Conservation (phyloP, 768 basidiomycete species). For the Mycena alexandri region DNA sequence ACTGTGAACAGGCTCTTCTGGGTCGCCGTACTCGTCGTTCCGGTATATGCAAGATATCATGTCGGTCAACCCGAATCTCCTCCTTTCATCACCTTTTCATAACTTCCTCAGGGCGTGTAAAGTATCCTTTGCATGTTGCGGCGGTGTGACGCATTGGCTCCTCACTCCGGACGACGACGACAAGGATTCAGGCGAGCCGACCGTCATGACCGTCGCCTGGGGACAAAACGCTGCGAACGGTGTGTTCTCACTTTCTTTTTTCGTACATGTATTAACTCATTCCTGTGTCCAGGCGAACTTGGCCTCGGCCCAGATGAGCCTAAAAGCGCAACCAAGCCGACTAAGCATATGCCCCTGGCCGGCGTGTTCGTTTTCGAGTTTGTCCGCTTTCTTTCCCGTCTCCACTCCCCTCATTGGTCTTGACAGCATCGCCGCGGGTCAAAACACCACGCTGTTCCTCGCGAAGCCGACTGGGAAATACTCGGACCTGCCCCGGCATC, state of each 20-base stretch:
- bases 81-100: constrained; percentile 22
- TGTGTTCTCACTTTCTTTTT: constrained; percentile 41
- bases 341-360: constrained; percentile 73
- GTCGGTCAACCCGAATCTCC: constrained; percentile 53
- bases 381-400: constrained; percentile 40
- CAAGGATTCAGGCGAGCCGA: constrained; percentile 43
- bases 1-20: constrained; percentile 77
- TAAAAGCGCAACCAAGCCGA: constrained; percentile 90
- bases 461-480: constrained; percentile 80
- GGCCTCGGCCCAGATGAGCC: constrained; percentile 84
- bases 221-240: constrained; percentile 91
- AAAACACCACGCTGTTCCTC: constrained; percentile 89
- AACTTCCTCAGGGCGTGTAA: constrained; percentile 76
- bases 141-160: constrained; percentile 92
- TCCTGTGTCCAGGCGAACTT: constrained; percentile 67
- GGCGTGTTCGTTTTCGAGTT: constrained; percentile 87
- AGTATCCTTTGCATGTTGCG: constrained; percentile 73
- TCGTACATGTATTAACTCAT: neutral
- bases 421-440: constrained; percentile 82
- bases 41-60: constrained; percentile 89
- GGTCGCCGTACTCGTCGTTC: constrained; percentile 90
- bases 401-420: constrained; percentile 9
- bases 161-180: constrained; percentile 79
- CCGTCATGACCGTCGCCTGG: constrained; percentile 87
- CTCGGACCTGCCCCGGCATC: constrained; percentile 85